A percentile compares a stretch with the other conserved stretches of the same genome.
phyloP scores from a whole-genome alignment of 805 yeast genomes.

The Babjeviella inositovora region DNA sequence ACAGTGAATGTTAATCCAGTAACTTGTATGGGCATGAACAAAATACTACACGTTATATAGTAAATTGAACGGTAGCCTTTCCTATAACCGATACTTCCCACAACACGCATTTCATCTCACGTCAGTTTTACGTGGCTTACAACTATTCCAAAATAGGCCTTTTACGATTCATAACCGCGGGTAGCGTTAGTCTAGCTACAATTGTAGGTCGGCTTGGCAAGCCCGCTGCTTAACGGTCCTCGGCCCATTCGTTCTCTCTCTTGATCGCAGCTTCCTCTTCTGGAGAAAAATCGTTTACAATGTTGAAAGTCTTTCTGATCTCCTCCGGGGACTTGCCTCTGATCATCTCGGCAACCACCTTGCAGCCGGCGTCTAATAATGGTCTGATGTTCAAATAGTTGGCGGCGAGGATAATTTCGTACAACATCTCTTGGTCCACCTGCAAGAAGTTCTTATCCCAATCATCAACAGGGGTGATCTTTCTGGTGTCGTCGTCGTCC shows the following conservation, averaged over 20 bases:
- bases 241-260: slow-evolving; percentile 87
- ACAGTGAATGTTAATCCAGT: too few relatives aligned
- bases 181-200: background rate
- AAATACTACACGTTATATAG: too few relatives aligned
- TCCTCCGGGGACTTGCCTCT: slow-evolving; percentile 70
- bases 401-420: slow-evolving; percentile 71
- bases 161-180: background rate
- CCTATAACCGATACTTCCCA: background rate
- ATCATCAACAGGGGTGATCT: slow-evolving; percentile 82
- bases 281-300: slow-evolving; percentile 70
- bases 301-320: slow-evolving; percentile 64
- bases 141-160: background rate
- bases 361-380: slow-evolving; percentile 63
- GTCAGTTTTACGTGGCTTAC: background rate
- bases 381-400: slow-evolving; percentile 67
- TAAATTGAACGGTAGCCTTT: too few relatives aligned
- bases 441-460: slow-evolving; percentile 93
- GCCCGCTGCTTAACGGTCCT: slow-evolving; percentile 50
- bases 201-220: background rate
- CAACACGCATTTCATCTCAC: background rate
- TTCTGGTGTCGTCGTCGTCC: slow-evolving; percentile 73
- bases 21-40: too few relatives aligned
- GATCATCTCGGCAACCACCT: slow-evolving; percentile 73
- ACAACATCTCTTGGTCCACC: slow-evolving; percentile 84
- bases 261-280: slow-evolving; percentile 82